These are phyloP conservation scores for Trichoderma atrobrunneum DNA, from an alignment of 2,329 filamentous ascomycete species.

Conservation along the genomic window DNA sequence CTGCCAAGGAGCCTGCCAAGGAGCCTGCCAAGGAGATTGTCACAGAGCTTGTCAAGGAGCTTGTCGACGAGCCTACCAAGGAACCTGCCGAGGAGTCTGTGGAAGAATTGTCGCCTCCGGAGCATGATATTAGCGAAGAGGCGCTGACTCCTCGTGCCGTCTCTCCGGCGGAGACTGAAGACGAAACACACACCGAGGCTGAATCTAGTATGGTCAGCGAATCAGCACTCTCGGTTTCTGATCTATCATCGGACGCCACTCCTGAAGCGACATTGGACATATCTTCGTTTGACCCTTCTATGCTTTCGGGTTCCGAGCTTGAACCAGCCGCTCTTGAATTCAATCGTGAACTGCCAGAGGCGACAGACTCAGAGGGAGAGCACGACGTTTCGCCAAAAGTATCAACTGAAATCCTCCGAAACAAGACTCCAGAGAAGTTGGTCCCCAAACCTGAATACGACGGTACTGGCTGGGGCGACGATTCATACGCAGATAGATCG, in stretches of 20 bases:
- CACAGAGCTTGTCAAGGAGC: not conserved
- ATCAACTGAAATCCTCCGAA: slow-evolving; percentile 28
- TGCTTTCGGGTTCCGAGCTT: not conserved
- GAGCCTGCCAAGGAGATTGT: not conserved
- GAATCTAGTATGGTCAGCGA: not conserved
- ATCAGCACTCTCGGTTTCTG: not conserved
- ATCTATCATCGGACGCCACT: not conserved
- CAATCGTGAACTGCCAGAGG: not conserved
- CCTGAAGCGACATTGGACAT: not conserved
- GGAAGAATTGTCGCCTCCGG: slow-evolving; percentile 15
- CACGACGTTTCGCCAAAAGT: slow-evolving; percentile 9
- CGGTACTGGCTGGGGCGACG: slow-evolving; percentile 59
- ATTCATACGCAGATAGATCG: slow-evolving; percentile 39
- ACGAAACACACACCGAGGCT: not conserved
- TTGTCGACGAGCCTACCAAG: not conserved
- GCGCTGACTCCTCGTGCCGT: slow-evolving; percentile 49
- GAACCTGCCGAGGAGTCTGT: not conserved
- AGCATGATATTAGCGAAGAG: slow-evolving; percentile 42
- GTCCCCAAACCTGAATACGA: slow-evolving; percentile 62
- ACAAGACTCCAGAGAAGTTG: slow-evolving; percentile 48
- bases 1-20: not conserved
- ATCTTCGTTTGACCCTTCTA: not conserved
- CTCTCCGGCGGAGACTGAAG: slow-evolving; percentile 22
- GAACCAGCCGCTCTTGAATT: not conserved
- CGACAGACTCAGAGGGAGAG: not conserved